A percentile compares a stretch with the other conserved stretches of the same genome.
phyloP scores from a whole-genome alignment of 768 basidiomycete genomes.

The Termitomyces sp. region DNA sequence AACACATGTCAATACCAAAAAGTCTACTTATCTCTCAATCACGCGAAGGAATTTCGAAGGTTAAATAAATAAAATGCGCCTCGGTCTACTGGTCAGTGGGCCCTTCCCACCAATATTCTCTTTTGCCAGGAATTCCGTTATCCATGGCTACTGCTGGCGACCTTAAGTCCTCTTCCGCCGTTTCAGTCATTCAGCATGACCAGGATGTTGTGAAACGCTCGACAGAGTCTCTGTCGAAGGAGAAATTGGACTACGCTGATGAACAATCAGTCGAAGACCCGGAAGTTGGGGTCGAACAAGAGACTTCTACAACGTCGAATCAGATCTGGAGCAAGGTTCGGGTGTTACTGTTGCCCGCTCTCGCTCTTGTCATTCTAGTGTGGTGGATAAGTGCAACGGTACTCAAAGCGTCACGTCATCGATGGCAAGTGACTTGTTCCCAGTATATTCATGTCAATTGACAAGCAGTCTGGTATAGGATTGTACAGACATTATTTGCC shows the following conservation, averaged over 20 bases:
- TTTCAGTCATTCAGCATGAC: slow-evolving; percentile 8
- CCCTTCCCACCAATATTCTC: neutral
- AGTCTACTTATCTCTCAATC: no score
- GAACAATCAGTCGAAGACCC: slow-evolving; percentile 6
- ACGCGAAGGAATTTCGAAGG: no score
- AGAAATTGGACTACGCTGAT: slow-evolving; percentile 15
- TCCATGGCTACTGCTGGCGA: slow-evolving; percentile 6
- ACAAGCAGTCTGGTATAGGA: slow-evolving; percentile 37
- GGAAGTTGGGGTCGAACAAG: slow-evolving; percentile 7
- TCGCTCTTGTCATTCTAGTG: slow-evolving; percentile 64
- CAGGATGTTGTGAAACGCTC: slow-evolving; percentile 18
- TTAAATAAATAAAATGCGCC: neutral
- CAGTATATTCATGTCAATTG: slow-evolving; percentile 5
- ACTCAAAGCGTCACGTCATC: slow-evolving; percentile 63
- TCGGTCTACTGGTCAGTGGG: neutral
- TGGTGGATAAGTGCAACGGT: slow-evolving; percentile 86
- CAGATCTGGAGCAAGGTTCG: slow-evolving; percentile 24
- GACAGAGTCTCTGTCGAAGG: slow-evolving; percentile 18
- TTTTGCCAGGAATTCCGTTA: neutral
- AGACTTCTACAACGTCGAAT: neutral
- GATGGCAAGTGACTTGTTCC: slow-evolving; percentile 48
- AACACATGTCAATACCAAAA: no score
- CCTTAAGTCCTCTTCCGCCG: slow-evolving; percentile 6
- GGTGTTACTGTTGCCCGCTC: slow-evolving; percentile 43
- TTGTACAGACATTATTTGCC: slow-evolving; percentile 77